Evolutionary conservation across 148 eudicot genomes (phyloP), one percentile per base, ranked within the genome.

Genomic region (Vaccinium corymbosum): DNA sequence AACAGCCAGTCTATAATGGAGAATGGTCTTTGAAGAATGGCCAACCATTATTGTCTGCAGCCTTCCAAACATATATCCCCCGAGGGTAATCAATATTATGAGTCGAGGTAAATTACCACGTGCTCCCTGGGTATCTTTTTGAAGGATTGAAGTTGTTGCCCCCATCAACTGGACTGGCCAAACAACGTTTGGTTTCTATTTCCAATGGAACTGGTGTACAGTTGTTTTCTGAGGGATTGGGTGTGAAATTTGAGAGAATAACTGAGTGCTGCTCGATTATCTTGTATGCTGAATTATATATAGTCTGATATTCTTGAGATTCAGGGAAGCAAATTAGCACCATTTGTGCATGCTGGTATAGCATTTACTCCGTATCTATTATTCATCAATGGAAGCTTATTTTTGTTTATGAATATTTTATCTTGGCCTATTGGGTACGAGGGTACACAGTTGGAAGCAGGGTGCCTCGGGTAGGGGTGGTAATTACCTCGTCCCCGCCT

Each of bases 181-280:
- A 80, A 13, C 12, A 3, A 4, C 10, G 51, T 17, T 61, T 80
- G 73, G 32, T 50, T 29, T 15, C 42, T 29, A 35, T 71, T 71
- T 71, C 48, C 76, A 25, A 71, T 12, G n/a, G 42, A 80, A 38
- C 35, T 55, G 64, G 48, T 55, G 42, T 59, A 80, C 15, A 79
- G 22, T 38, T 79, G 81, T 29, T 79, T 79, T 79, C 19, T 7
- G 35, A 55, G 46, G 48, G 81, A 79, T 79, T 53, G 46, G n/a
- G 19, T 16, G 64, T 17, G 64, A 25, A 78, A n/a, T 78, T 52
- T 50, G 80, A 78, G 80, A 78, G 80, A 78, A 25, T 78, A 25
- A 51, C 3, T 17, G 8, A 12, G 76, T 71, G 20, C 49, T 71
- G 3, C 76, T 9, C 17, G 32, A 13, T 71, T 15, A 15, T 71